phyloP scores from a whole-genome alignment of 129 eudicot species.

The Calendula officinalis region DNA sequence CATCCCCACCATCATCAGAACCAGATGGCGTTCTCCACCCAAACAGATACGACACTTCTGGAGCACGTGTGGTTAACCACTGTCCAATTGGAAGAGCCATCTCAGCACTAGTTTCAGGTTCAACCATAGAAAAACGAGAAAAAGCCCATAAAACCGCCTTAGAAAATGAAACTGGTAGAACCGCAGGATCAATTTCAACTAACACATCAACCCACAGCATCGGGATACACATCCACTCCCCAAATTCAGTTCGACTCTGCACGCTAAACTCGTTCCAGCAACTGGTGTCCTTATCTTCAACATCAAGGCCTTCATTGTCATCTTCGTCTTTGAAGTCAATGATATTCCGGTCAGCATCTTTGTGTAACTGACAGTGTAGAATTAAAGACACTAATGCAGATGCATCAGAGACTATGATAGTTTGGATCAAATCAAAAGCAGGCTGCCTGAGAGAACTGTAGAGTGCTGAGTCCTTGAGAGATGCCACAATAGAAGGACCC shows the following conservation, averaged over 20 bases:
- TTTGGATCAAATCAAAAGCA: constrained; percentile 90
- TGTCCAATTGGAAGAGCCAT: constrained; percentile 62
- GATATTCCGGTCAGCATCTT: constrained; percentile 41
- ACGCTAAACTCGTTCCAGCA: constrained; percentile 74
- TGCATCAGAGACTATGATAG: constrained; percentile 86
- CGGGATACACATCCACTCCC: constrained; percentile 88
- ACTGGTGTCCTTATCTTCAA: constrained; percentile 48
- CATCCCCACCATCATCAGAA: constrained; percentile 82
- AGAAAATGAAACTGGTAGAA: constrained; percentile 74
- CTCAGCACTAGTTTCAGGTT: constrained; percentile 55
- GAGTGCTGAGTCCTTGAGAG: constrained; percentile 73
- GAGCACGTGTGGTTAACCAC: constrained; percentile 61
- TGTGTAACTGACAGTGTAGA: constrained; percentile 46
- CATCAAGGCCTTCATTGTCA: constrained; percentile 47
- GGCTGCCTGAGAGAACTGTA: constrained; percentile 89
- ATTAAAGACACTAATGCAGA: constrained; percentile 61
- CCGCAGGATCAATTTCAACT: constrained; percentile 68
- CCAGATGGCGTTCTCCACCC: constrained; percentile 95
- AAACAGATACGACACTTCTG: constrained; percentile 65
- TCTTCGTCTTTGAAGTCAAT: constrained; percentile 44
- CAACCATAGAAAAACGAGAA: constrained; percentile 84
- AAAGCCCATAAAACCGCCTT: constrained; percentile 90
- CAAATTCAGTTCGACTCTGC: constrained; percentile 56
- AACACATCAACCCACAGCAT: constrained; percentile 88
- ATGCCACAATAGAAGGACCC: constrained; percentile 95